phyloP scores from a whole-genome alignment of 345 rosid genomes.

The Hirschfeldia incana region DNA sequence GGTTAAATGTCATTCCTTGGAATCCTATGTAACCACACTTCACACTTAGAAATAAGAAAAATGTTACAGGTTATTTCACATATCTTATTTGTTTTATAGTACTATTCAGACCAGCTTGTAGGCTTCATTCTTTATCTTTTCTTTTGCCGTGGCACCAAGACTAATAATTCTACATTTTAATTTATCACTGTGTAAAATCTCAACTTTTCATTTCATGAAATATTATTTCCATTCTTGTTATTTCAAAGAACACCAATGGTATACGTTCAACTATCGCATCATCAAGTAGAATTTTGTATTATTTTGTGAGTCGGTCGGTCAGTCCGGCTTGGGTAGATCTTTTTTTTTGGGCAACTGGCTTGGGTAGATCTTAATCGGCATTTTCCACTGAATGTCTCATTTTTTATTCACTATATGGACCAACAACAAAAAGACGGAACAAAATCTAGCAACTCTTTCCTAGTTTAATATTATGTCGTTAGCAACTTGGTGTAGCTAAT shows the following conservation, averaged over 20 bases:
- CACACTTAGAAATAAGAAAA: neutral
- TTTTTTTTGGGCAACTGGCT: too few species aligned
- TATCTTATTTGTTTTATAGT: neutral
- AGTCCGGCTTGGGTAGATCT: neutral
- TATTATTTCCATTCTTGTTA: neutral
- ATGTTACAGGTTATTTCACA: too few species aligned
- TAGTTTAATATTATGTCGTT: neutral
- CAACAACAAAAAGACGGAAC: constrained; percentile 2
- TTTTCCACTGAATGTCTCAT: neutral
- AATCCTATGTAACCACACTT: constrained; percentile 27
- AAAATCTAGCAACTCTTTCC: neutral
- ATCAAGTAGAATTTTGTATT: neutral
- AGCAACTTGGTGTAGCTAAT: constrained; percentile 2
- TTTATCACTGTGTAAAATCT: neutral
- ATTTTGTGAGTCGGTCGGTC: neutral
- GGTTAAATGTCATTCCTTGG: constrained; percentile 23
- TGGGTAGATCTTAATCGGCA: neutral
- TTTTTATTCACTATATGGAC: neutral
- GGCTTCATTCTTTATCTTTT: neutral
- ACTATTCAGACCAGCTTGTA: neutral
- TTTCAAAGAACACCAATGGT: neutral
- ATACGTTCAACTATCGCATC: neutral
- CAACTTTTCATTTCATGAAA: neutral
- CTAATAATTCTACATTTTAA: neutral
- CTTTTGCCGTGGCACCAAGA: neutral